Percentiles rank a stretch among this genome's conserved stretches.
Evolutionary conservation across 2,329 filamentous ascomycete genomes (phyloP).

Genomic region (Penicillium palitans): DNA sequence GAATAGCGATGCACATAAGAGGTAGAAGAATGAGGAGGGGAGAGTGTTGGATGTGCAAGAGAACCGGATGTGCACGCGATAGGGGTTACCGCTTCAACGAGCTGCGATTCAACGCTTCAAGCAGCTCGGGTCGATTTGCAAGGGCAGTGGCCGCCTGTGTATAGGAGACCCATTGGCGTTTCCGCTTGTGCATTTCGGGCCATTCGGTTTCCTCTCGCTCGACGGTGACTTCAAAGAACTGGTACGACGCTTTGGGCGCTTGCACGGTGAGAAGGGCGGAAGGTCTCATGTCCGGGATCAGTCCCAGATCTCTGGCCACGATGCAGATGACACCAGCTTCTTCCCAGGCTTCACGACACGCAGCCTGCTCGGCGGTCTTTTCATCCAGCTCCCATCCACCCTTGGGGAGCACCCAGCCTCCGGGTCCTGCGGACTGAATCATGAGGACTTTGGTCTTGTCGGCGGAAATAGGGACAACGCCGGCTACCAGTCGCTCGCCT

Average conservation of each 20-base stretch:
- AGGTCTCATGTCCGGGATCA: conserved; percentile 77
- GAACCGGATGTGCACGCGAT: conserved; percentile 9
- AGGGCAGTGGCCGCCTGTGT: conserved; percentile 76
- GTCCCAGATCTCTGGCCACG: conserved; percentile 80
- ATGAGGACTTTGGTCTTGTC: conserved; percentile 88
- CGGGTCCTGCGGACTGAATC: conserved; percentile 87
- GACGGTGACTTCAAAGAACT: conserved; percentile 78
- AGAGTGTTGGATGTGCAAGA: conserved; percentile 2
- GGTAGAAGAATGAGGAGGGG: not conserved
- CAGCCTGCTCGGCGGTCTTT: conserved; percentile 78
- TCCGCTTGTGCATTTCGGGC: conserved; percentile 92
- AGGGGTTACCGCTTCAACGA: conserved; percentile 58
- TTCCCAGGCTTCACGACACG: conserved; percentile 92
- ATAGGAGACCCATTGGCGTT: conserved; percentile 86
- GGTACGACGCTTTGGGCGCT: conserved; percentile 65
- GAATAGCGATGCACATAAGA: conserved; percentile 12
- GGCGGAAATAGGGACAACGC: conserved; percentile 82
- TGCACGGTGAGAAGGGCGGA: conserved; percentile 52
- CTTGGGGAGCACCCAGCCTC: conserved; percentile 95
- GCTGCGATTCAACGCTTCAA: conserved; percentile 82
- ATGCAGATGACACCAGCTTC: conserved; percentile 89
- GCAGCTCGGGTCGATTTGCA: conserved; percentile 76
- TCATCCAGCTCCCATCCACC: conserved; percentile 98
- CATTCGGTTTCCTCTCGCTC: conserved; percentile 80
- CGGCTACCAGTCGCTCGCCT: conserved; percentile 92